These are phyloP conservation scores for Pleomassaria siparia DNA, from an alignment of 2,329 filamentous ascomycete genomes.

Conservation along the genomic window DNA sequence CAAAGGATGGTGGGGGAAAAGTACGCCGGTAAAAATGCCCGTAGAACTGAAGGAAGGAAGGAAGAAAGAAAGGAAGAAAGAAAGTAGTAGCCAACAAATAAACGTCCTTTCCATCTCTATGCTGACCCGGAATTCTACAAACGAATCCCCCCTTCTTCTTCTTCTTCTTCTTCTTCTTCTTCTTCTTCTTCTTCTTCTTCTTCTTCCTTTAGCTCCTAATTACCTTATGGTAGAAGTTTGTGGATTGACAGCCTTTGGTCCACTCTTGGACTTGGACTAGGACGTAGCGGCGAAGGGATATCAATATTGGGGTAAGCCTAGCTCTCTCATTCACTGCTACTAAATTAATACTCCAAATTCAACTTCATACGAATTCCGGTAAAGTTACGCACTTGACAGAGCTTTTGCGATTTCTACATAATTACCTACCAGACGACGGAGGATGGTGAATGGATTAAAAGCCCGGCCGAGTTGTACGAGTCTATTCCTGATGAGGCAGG, in stretches of 20 bases:
- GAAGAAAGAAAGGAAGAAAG: too few species aligned
- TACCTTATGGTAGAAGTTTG: slow-evolving; percentile 10
- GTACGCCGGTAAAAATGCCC: too few species aligned
- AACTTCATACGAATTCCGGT: too few species aligned
- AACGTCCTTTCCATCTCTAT: slow-evolving; percentile 5
- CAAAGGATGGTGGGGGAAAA: neutral
- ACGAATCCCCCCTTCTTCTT: neutral
- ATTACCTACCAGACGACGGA: too few species aligned
- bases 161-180: neutral
- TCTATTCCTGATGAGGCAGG: neutral
- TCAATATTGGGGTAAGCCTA: slow-evolving; percentile 13
- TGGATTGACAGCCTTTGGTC: too few species aligned
- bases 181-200: slow-evolving; percentile 1
- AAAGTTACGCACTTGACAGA: too few species aligned
- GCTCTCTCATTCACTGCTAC: too few species aligned
- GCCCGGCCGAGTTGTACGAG: too few species aligned
- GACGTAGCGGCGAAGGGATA: slow-evolving; percentile 8
- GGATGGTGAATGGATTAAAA: too few species aligned
- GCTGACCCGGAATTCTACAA: neutral
- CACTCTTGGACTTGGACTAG: slow-evolving; percentile 15
- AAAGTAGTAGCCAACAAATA: too few species aligned
- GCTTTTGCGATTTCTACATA: neutral
- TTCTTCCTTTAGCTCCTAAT: slow-evolving; percentile 8
- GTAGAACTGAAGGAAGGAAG: too few species aligned
- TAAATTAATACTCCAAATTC: too few species aligned